Evolutionary conservation across 1,139 yeast genomes (phyloP).

Genomic region (Groenewaldozyma sp.): DNA sequence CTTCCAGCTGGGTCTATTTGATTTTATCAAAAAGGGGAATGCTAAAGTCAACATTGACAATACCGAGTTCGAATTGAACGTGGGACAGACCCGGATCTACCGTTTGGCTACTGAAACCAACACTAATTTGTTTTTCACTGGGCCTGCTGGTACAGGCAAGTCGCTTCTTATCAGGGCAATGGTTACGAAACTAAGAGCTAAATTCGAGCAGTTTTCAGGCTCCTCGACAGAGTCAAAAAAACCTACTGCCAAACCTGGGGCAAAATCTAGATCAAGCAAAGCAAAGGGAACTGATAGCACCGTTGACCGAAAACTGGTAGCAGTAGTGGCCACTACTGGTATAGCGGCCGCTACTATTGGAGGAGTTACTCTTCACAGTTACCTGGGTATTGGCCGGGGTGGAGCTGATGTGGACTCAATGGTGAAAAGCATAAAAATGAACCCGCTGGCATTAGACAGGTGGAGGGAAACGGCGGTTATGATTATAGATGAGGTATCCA

Average conservation of each 20-base stretch:
- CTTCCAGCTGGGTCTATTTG: background rate
- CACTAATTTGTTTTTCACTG: constrained; percentile 28
- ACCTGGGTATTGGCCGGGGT: constrained; percentile 75
- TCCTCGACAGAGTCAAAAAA: no score
- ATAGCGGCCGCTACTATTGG: constrained; percentile 85
- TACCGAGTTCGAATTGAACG: background rate
- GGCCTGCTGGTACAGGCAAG: constrained; percentile 26
- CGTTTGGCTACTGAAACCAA: background rate
- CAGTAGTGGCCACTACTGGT: constrained; percentile 89
- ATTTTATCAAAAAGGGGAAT: background rate
- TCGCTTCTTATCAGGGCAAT: constrained; percentile 14
- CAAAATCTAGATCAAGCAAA: no score
- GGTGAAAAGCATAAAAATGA: constrained; percentile 39
- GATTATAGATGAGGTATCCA: constrained; percentile 73
- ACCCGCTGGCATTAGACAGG: constrained; percentile 34
- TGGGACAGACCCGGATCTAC: background rate
- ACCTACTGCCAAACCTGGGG: no score
- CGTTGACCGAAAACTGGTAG: constrained; percentile 34
- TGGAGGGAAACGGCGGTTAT: constrained; percentile 59
- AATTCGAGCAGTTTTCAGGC: background rate
- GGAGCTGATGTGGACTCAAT: constrained; percentile 40
- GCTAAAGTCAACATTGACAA: background rate
- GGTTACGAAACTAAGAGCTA: background rate
- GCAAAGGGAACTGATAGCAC: background rate
- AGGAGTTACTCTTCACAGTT: constrained; percentile 74